Conservation (phyloP, 352 stramenopile species). For the Globisporangium spiculum region DNA sequence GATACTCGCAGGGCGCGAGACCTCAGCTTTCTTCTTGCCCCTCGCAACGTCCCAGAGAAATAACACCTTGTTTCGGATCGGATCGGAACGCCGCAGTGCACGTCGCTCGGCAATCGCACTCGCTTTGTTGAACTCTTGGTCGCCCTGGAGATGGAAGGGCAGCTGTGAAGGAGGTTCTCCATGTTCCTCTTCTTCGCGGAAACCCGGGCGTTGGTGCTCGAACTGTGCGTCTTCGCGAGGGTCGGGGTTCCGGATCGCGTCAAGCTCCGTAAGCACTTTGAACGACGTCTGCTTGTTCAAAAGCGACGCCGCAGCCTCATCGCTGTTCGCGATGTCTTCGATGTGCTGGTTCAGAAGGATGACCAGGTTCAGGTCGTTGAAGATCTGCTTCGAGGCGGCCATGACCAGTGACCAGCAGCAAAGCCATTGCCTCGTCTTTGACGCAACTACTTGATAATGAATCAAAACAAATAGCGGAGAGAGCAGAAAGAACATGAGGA, state of each 20-base stretch:
- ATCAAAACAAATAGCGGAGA: too few relatives aligned
- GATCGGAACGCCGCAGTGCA: constrained; percentile 46
- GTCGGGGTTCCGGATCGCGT: constrained; percentile 38
- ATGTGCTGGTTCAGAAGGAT: constrained; percentile 72
- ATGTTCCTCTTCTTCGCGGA: constrained; percentile 18
- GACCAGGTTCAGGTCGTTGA: constrained; percentile 73
- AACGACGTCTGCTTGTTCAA: constrained; percentile 55
- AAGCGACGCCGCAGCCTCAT: constrained; percentile 20
- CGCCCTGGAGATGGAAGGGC: constrained; percentile 76
- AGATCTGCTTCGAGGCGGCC: constrained; percentile 48
- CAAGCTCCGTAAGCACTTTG: constrained; percentile 67
- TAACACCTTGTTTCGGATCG: constrained; percentile 39
- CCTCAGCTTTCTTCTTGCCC: constrained; percentile 31
- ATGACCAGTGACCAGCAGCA: constrained; percentile 6
- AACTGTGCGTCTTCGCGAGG: constrained; percentile 57
- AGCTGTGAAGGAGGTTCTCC: constrained; percentile 23
- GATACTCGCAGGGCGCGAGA: constrained; percentile 12
- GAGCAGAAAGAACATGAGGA: too few relatives aligned
- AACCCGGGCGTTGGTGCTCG: constrained; percentile 52
- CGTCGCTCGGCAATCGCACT: constrained; percentile 50
- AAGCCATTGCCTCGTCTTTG: neutral
- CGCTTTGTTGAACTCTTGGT: constrained; percentile 63
- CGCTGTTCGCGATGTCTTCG: constrained; percentile 30
- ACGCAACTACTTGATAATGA: neutral
- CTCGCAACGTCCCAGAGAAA: constrained; percentile 69